Conservation (phyloP, 148 eudicot genomes). For the Dianthus caryophyllus region DNA sequence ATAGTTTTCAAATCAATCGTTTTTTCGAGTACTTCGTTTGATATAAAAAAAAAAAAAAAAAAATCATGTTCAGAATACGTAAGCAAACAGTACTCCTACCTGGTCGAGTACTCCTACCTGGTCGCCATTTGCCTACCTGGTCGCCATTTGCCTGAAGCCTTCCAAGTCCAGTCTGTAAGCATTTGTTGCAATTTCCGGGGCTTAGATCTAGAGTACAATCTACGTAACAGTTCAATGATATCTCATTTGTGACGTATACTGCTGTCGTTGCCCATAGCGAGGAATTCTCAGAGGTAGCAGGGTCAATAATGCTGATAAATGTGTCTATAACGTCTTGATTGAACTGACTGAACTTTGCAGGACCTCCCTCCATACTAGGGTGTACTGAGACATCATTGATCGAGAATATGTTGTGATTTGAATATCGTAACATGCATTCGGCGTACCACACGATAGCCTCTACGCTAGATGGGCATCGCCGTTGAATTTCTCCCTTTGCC, state of each 20-base stretch:
- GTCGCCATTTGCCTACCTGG: no score
- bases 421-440: slow-evolving; percentile 27
- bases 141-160: slow-evolving; percentile 13
- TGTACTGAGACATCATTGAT: background rate
- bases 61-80: no score
- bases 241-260: slow-evolving; percentile 7
- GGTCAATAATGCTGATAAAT: slow-evolving; percentile 9
- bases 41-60: no score
- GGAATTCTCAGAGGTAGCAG: slow-evolving; percentile 7
- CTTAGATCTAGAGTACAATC: slow-evolving; percentile 24
- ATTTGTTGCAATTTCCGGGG: slow-evolving; percentile 12
- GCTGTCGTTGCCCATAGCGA: slow-evolving; percentile 14
- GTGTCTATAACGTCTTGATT: slow-evolving; percentile 18
- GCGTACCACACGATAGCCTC: slow-evolving; percentile 27
- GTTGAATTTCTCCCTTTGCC: slow-evolving; percentile 23
- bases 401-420: slow-evolving; percentile 20
- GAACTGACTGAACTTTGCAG: slow-evolving; percentile 10
- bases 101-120: no score
- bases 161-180: slow-evolving; percentile 22
- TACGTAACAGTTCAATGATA: slow-evolving; percentile 10
- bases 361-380: background rate
- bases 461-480: slow-evolving; percentile 15
- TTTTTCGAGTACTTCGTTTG: no score
- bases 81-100: no score
- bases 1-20: no score